Percentiles rank a stretch among this genome's conserved stretches.
These are phyloP conservation scores for Tulasnella sp. DNA, from an alignment of 768 basidiomycete genomes.

Conservation along the genomic window DNA sequence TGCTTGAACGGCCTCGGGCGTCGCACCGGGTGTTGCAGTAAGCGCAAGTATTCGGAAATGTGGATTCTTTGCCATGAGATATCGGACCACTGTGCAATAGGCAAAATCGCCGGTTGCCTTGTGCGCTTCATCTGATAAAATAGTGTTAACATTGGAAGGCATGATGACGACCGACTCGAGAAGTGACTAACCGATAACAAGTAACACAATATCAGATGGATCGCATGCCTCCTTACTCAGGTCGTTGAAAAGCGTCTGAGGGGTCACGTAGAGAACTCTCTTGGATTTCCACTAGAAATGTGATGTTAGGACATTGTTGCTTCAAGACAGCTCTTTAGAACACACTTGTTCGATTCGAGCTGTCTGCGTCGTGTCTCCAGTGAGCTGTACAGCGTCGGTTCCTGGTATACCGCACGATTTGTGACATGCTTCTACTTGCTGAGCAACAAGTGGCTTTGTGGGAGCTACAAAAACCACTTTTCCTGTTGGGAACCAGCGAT, in stretches of 20 bases:
- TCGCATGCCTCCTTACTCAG: constrained; percentile 61
- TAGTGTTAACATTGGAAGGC: neutral
- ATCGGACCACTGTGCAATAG: constrained; percentile 74
- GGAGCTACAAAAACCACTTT: constrained; percentile 93
- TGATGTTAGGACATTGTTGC: constrained; percentile 16
- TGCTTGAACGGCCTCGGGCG: constrained; percentile 71
- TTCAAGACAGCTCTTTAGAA: constrained; percentile 16
- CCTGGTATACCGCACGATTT: constrained; percentile 87
- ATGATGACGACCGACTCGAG: neutral
- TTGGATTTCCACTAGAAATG: constrained; percentile 58
- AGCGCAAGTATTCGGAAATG: constrained; percentile 86
- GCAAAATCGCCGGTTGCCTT: constrained; percentile 87
- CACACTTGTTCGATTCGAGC: constrained; percentile 30
- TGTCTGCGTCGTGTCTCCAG: constrained; percentile 50
- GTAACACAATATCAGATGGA: constrained; percentile 61
- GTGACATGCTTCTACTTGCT: constrained; percentile 90
- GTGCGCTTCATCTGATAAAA: constrained; percentile 78
- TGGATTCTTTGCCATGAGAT: constrained; percentile 87
- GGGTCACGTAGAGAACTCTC: constrained; percentile 89
- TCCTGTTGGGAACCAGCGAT: constrained; percentile 84
- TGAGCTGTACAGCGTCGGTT: constrained; percentile 71
- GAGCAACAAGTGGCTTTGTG: constrained; percentile 89
- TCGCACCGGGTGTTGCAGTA: constrained; percentile 87
- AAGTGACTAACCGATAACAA: constrained; percentile 61
- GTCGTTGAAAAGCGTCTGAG: constrained; percentile 88